Percentiles rank a stretch among this genome's conserved stretches.
Evolutionary conservation across 331 rosid species (phyloP).

Genomic region (Cydonia oblonga): DNA sequence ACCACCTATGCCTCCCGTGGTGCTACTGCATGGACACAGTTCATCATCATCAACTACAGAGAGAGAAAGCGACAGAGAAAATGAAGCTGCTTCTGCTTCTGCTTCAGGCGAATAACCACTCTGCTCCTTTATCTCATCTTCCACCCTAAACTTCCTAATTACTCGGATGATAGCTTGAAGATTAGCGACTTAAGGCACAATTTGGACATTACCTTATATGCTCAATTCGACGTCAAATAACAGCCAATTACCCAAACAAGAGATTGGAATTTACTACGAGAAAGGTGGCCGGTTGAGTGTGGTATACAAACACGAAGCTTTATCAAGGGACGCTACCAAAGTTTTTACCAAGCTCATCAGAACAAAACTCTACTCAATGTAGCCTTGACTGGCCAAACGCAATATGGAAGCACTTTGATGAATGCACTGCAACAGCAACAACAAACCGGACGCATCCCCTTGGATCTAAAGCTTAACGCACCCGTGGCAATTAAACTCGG

Average conservation of each 20-base stretch:
- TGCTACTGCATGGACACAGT: background rate
- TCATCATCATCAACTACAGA: background rate
- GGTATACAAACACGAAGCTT: conserved; percentile 51
- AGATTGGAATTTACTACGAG: conserved; percentile 64
- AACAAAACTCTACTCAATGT: conserved; percentile 62
- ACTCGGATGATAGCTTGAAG: conserved; percentile 50
- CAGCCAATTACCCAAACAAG: conserved; percentile 63
- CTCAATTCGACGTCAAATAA: conserved; percentile 66
- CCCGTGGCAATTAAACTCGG: conserved; percentile 61
- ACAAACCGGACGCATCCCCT: conserved; percentile 55
- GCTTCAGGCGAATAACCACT: background rate
- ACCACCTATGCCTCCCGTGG: background rate
- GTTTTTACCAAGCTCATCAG: conserved; percentile 79
- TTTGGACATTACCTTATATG: conserved; percentile 52
- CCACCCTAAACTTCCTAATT: conserved; percentile 68
- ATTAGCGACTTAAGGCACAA: conserved; percentile 54
- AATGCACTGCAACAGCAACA: conserved; percentile 62
- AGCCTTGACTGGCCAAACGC: conserved; percentile 58
- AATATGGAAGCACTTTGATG: conserved; percentile 54
- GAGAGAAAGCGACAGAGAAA: background rate
- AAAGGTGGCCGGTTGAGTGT: conserved; percentile 60
- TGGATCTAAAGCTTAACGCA: conserved; percentile 58
- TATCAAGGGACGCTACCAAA: conserved; percentile 61
- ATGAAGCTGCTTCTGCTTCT: background rate
- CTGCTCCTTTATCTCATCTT: conserved; percentile 32